Evolutionary conservation across 1,139 yeast genomes (phyloP).

Genomic region (Sugiyamaella sp.): DNA sequence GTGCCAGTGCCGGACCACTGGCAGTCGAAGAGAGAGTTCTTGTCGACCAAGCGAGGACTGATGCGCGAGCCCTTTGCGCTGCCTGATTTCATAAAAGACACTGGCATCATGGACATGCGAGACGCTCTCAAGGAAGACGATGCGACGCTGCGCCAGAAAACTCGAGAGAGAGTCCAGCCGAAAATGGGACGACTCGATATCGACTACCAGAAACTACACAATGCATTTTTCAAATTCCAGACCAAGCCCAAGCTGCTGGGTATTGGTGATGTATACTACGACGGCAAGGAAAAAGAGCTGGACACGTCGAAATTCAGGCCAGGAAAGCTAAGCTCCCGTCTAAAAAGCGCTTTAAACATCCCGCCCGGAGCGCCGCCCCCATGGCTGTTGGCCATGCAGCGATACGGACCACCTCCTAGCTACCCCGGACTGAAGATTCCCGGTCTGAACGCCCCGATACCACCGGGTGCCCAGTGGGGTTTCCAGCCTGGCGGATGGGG

Average conservation of each 20-base stretch:
- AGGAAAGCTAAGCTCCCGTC: conserved; percentile 62
- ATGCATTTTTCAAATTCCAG: conserved; percentile 84
- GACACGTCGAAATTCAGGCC: conserved; percentile 53
- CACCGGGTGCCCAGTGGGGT: conserved; percentile 46
- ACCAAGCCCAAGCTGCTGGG: conserved; percentile 67
- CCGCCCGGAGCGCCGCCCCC: conserved; percentile 71
- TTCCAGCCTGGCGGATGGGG: conserved; percentile 51
- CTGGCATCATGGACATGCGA: conserved; percentile 91
- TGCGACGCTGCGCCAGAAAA: conserved; percentile 67
- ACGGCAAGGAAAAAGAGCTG: conserved; percentile 68
- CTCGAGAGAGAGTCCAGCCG: conserved; percentile 86
- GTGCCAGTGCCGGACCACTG: conserved; percentile 87
- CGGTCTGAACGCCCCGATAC: conserved; percentile 50
- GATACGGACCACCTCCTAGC: conserved; percentile 83
- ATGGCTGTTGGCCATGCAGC: conserved; percentile 75
- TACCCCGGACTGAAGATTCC: conserved; percentile 68
- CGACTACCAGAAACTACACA: conserved; percentile 79
- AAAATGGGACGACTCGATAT: conserved; percentile 85
- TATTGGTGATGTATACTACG: conserved; percentile 80
- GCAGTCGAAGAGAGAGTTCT: conserved; percentile 76
- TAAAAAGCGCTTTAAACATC: conserved; percentile 72
- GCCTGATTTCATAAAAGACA: conserved; percentile 76
- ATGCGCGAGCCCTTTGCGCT: conserved; percentile 74
- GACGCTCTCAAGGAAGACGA: conserved; percentile 55
- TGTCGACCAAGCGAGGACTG: conserved; percentile 71